phyloP scores from a whole-genome alignment of 1,284 basidiomycete genomes.

The Fomes fomentarius region DNA sequence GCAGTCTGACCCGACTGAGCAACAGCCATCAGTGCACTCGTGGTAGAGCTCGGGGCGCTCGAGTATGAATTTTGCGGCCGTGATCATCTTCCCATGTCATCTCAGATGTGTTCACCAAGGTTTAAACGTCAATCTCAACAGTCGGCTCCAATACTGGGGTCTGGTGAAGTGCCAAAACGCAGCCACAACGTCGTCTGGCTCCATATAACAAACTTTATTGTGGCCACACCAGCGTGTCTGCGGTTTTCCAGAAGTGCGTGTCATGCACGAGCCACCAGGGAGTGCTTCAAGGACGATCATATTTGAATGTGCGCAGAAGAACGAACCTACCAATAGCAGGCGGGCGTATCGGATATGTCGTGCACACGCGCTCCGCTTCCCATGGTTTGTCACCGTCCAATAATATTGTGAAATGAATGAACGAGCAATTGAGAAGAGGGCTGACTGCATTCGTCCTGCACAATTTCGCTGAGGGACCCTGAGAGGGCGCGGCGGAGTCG shows the following conservation, averaged over 20 bases:
- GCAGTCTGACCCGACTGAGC: neutral
- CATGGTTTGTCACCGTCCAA: neutral
- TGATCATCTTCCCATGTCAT: conserved; percentile 1
- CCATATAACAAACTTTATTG: too few relatives aligned
- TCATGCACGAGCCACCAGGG: too few relatives aligned
- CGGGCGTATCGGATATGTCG: conserved; percentile 5
- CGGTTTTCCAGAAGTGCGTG: neutral
- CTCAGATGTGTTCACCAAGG: too few relatives aligned
- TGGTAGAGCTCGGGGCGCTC: neutral
- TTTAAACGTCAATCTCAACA: conserved; percentile 1
- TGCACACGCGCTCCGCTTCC: neutral
- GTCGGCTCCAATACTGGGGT: neutral
- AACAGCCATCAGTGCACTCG: neutral
- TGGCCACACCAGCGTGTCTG: neutral
- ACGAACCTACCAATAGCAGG: neutral
- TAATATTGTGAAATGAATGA: neutral
- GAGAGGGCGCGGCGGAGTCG: neutral
- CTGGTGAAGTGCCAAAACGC: too few relatives aligned
- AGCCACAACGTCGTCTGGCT: too few relatives aligned
- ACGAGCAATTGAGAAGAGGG: neutral
- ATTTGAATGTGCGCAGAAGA: neutral
- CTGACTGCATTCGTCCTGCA: neutral
- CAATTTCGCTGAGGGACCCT: neutral
- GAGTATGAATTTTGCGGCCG: neutral
- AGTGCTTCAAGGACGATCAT: neutral